Evolutionary conservation across 768 basidiomycete genomes (phyloP), one percentile per base, ranked within the genome.

Genomic region (Gloeophyllum trabeum): DNA sequence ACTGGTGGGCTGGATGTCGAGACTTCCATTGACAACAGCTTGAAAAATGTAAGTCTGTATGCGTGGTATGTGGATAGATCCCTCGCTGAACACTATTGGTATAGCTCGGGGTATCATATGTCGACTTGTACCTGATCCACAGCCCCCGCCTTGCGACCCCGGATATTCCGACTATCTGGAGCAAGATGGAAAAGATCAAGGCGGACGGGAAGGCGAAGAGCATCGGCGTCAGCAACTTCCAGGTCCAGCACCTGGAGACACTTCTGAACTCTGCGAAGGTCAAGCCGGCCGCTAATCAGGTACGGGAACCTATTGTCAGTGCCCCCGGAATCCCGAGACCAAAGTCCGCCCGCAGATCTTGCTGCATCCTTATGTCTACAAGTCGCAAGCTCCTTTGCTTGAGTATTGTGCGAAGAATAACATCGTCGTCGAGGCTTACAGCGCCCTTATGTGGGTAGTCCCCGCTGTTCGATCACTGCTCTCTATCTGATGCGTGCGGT

Each of bases 41-140:
- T 82, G 44, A 61, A 69, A 44, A 71, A 72, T 35, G 78, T 78
- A 46, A 34, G 72, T 55, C 26, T n/a, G 22, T n/a, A 1, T n/a
- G n/a, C n/a, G n/a, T n/a, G n/a, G n/a, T n/a, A n/a, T n/a, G n/a
- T n/a, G n/a, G n/a, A n/a, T n/a, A n/a, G n/a, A n/a, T 20, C 20
- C 19, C 13, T 26, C 19, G 13, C 12, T 22, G 28, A 5, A 18
- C 32, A 16, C 19, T 19, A n/a, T 18, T 16, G 12, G 41, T 35
- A 10, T 48, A 83, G 81, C 66, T 84, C 18, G 79, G 76, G 0
- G 62, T 85, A 4, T 51, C 64, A 1, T 79, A 79, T 48, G 70
- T 85, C 10, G 81, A 88, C 55, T 55, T 85, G 28, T 86, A 86
- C 56, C 70, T 85, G 32, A 76, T 85, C 37, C 81, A 85, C 54